Evolutionary conservation across 2,329 filamentous ascomycete genomes (phyloP), one percentile per base, ranked within the genome.

Genomic region (Aspergillus costaricaensis): DNA sequence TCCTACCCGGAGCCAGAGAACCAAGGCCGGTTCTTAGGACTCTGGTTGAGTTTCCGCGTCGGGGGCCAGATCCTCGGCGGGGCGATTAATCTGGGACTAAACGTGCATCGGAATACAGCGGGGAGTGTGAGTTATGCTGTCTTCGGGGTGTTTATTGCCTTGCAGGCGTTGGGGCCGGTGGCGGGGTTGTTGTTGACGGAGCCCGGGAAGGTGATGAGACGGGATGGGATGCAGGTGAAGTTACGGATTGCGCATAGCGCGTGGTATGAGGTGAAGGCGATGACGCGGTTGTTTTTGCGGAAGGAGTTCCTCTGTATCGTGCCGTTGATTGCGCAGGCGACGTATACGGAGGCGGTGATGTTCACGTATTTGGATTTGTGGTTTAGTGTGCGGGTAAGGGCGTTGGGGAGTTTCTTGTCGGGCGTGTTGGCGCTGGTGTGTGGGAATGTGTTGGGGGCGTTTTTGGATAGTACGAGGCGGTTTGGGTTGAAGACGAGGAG

Each of bases 1-100:
- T 82, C 86, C 0, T 92, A 92, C 64, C 88, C 89, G 0, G 89
- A 91, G 67, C 87, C 88, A 0, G 86, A 85, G 69, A 89, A 89
- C 51, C 83, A 85, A 56, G 88, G 87, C 0, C 82, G 82, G 15
- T 85, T 86, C 17, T 77, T 91, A 0, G 89, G 88, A 0, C 87
- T 88, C 68, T 92, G 89, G 89, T 79, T 91, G 4, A 82, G 79
- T 5, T 86, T 83, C 63, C 80, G 83, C 3, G 80, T 89, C 1
- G 78, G 80, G 1, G 89, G 89, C 0, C 88, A 91, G 70, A 87
- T 91, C 14, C 75, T 91, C 0, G 89, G 89, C 2, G 89, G 89
- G 10, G 87, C 88, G 0, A 87, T 92, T 69, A 91, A 90, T 51
- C 76, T 92, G 0, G 87, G 87, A 0, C 73, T 91, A 10, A 91